A percentile compares a stretch with the other conserved stretches of the same genome.
Evolutionary conservation across 129 eudicot species (phyloP).

Genomic region (Calendula officinalis): DNA sequence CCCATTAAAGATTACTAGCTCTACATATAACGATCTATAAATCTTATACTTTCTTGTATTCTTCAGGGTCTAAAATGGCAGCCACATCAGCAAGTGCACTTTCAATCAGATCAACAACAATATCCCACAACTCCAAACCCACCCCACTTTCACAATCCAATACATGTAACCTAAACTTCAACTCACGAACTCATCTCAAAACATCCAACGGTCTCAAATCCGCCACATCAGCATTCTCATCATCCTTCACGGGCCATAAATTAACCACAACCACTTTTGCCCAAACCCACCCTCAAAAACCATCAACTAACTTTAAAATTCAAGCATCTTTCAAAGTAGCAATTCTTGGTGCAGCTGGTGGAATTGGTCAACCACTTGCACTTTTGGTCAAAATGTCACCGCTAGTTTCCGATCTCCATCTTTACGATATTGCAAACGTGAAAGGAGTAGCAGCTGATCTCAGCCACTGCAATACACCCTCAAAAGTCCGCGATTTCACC

Average conservation of each 20-base stretch:
- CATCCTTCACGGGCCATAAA: conserved; percentile 42
- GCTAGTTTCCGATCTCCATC: conserved; percentile 61
- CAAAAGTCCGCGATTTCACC: conserved; percentile 63
- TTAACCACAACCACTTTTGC: neutral
- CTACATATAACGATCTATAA: too few species aligned
- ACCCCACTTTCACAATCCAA: conserved; percentile 41
- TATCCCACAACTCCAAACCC: conserved; percentile 43
- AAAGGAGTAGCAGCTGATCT: conserved; percentile 88
- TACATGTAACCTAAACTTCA: conserved; percentile 28
- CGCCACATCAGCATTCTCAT: neutral
- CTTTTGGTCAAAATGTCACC: conserved; percentile 89
- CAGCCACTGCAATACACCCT: conserved; percentile 92
- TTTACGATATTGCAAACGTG: conserved; percentile 79
- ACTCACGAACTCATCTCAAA: conserved; percentile 35
- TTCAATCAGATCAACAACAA: conserved; percentile 50
- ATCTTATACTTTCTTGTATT: conserved; percentile 9
- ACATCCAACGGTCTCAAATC: conserved; percentile 59
- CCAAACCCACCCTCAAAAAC: conserved; percentile 23
- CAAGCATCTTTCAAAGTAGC: conserved; percentile 86
- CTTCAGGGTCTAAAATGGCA: conserved; percentile 56
- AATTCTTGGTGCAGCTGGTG: conserved; percentile 83
- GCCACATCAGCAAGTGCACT: conserved; percentile 59
- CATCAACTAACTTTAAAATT: conserved; percentile 33
- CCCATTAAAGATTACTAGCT: neutral
- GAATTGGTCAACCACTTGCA: conserved; percentile 88